Evolutionary conservation across 257 asterid species (phyloP).

Genomic region (Lavandula angustifolia): DNA sequence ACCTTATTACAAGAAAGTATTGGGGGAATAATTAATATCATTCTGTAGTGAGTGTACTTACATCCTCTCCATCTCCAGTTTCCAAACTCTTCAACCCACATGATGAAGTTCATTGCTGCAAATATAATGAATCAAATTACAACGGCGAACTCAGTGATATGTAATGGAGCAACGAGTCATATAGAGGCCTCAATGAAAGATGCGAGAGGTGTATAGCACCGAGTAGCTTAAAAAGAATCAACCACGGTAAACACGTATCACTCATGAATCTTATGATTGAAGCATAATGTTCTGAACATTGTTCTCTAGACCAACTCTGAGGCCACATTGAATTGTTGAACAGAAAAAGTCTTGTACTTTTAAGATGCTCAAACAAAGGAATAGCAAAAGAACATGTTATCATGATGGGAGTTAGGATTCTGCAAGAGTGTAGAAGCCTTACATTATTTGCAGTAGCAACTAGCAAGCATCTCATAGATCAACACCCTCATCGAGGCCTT

Average conservation of each 20-base stretch:
- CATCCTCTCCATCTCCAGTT: constrained; percentile 13
- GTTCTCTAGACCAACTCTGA: neutral
- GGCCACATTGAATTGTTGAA: too few species aligned
- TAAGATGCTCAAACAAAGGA: neutral
- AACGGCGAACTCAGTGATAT: too few species aligned
- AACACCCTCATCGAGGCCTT: constrained; percentile 93
- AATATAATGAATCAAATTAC: constrained; percentile 1
- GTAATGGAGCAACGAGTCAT: neutral
- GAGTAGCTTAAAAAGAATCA: neutral
- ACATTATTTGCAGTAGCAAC: constrained; percentile 28
- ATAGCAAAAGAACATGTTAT: neutral
- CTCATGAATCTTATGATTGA: neutral
- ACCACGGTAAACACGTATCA: neutral
- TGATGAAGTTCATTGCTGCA: constrained; percentile 26
- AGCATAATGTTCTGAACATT: neutral
- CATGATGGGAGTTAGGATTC: neutral
- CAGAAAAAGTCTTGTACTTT: neutral
- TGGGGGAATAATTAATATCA: constrained; percentile 7
- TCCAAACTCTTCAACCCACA: constrained; percentile 5
- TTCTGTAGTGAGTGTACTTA: neutral
- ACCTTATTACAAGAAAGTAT: neutral
- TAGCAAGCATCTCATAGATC: constrained; percentile 57
- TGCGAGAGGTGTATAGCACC: neutral
- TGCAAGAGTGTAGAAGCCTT: constrained; percentile 26
- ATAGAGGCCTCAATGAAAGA: neutral